Conservation (phyloP, 139 green algal genomes). For the Tetraselmis striata region DNA sequence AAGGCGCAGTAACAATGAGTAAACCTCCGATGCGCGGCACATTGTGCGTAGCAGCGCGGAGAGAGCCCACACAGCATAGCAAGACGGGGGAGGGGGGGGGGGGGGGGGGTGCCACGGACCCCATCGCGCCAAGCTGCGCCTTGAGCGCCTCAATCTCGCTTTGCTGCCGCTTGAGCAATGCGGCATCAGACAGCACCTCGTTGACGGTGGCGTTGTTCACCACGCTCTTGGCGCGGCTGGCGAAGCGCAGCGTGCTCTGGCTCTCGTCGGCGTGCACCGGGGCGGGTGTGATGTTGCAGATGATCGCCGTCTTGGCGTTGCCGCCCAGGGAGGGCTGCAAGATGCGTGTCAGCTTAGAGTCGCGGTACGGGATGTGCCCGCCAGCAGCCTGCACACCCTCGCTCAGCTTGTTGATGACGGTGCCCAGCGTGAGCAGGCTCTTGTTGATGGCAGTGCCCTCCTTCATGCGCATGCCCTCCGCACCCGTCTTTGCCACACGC, state of each 20-base stretch:
- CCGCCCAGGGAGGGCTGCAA: slow-evolving; percentile 88
- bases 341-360: slow-evolving; percentile 87
- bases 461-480: slow-evolving; percentile 87
- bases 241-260: slow-evolving; percentile 88
- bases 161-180: slow-evolving; percentile 83
- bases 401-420: slow-evolving; percentile 93
- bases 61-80: no score
- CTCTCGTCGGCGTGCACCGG: slow-evolving; percentile 71
- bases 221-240: slow-evolving; percentile 83
- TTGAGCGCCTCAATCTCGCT: slow-evolving; percentile 80
- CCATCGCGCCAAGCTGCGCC: slow-evolving; percentile 16
- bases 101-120: no score
- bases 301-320: slow-evolving; percentile 94
- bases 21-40: no score
- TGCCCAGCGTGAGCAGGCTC: slow-evolving; percentile 78
- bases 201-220: slow-evolving; percentile 87
- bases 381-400: slow-evolving; percentile 52
- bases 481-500: slow-evolving; percentile 84
- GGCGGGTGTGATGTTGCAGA: slow-evolving; percentile 87
- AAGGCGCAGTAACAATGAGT: no score
- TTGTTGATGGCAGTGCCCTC: slow-evolving; percentile 95
- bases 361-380: slow-evolving; percentile 70
- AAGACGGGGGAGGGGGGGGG: no score
- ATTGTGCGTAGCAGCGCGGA: no score
- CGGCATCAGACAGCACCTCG: slow-evolving; percentile 73